phyloP scores from a whole-genome alignment of 179 eudicot genomes.

The Amaranthus tricolor region DNA sequence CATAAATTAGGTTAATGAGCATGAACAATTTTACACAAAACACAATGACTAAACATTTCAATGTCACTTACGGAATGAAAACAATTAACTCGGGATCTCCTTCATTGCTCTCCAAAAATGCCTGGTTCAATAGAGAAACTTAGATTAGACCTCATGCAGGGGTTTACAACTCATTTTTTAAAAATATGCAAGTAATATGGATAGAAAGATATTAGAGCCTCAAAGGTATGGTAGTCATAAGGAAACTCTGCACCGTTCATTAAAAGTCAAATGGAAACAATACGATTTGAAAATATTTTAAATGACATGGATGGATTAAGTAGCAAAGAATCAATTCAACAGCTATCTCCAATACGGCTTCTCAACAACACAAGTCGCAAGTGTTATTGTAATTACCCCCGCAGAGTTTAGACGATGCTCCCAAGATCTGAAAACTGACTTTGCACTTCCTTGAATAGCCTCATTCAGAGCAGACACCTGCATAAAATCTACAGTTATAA shows the following conservation, averaged over 20 bases:
- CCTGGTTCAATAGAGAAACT: constrained; percentile 43
- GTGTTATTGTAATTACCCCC: constrained; percentile 44
- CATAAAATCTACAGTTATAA: constrained; percentile 4
- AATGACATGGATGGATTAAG: neutral
- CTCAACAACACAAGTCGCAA: neutral
- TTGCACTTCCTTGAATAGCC: constrained; percentile 82
- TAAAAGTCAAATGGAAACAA: constrained; percentile 2
- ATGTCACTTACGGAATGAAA: constrained; percentile 81
- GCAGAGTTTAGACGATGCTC: constrained; percentile 76
- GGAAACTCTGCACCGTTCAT: neutral
- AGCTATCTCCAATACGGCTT: no score
- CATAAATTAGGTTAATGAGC: constrained; percentile 9
- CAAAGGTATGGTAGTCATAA: neutral
- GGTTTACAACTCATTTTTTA: no score
- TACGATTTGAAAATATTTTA: neutral
- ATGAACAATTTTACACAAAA: constrained; percentile 10
- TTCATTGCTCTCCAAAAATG: constrained; percentile 90
- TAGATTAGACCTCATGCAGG: neutral
- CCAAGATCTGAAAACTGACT: constrained; percentile 89
- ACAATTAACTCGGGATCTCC: constrained; percentile 94
- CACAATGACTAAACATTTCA: neutral
- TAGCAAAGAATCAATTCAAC: neutral
- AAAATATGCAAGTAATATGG: no score
- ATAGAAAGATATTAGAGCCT: neutral
- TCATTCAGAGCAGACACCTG: constrained; percentile 93